These are phyloP conservation scores for Pseudoscleropodium purum DNA, from an alignment of 225 moss, liverwort and hornwort species.

Conservation along the genomic window DNA sequence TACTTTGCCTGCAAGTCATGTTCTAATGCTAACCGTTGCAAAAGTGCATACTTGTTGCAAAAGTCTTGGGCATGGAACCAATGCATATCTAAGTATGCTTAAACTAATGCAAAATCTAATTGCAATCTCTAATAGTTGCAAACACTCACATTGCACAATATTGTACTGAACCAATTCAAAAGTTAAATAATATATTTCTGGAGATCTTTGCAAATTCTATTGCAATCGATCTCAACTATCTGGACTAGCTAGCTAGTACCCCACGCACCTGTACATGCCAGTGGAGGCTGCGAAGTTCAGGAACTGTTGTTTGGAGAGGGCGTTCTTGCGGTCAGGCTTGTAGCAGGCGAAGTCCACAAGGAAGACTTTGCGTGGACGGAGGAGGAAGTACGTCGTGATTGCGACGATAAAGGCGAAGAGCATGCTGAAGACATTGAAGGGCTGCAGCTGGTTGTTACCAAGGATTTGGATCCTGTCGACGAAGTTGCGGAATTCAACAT, in stretches of 20 bases:
- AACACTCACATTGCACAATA: not conserved
- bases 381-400: slow-evolving; percentile 12
- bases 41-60: not conserved
- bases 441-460: slow-evolving; percentile 47
- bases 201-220: not conserved
- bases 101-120: not conserved
- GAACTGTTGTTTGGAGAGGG: slow-evolving; percentile 9
- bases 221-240: not conserved
- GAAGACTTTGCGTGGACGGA: slow-evolving; percentile 24
- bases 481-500: not conserved
- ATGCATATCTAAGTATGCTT: not conserved
- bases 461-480: slow-evolving; percentile 4
- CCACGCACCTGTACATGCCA: not conserved
- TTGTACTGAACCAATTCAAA: not conserved
- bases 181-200: not conserved
- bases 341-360: slow-evolving; percentile 40
- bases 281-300: slow-evolving; percentile 14
- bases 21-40: not conserved
- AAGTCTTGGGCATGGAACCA: not conserved
- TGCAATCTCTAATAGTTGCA: not conserved
- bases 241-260: too few species aligned
- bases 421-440: slow-evolving; percentile 7
- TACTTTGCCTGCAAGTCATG: not conserved
- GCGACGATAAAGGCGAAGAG: not conserved
- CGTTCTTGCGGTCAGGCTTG: slow-evolving; percentile 4